Evolutionary conservation across 169 alveolate genomes (phyloP), one percentile per base, ranked within the genome.

Genomic region (Cystoisospora suis): DNA sequence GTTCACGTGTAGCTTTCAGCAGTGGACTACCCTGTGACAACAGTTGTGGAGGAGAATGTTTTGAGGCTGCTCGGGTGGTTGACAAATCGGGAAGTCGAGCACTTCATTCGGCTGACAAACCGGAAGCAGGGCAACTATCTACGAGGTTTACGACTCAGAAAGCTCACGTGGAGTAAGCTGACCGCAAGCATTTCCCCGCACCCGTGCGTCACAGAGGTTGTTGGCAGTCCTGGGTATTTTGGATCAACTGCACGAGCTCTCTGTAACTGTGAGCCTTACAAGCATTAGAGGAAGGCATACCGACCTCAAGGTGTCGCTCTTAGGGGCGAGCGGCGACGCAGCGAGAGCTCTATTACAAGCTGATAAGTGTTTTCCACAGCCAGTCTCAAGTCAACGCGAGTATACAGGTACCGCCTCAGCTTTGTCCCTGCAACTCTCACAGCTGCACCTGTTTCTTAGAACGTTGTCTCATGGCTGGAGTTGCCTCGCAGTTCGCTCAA

Each of bases 331-430:
- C 83, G 29, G 79, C 93, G 27, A 75, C 89, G 27, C 89, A 79
- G 58, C 80, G 93, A 53, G 90, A 81, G 72, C n/a, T 90, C 32
- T 90, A 56, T 32, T 90, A 90, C 83, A 58, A 47, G 45, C 29
- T 32, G 49, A 47, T 83, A 3, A 86, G 72, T 49, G 34, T 90
- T n/a, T 90, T 90, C 40, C 15, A 36, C 29, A 81, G 40, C 7
- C 93, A 90, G 29, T 42, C 69, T 40, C 93, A 90, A 58, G 58
- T 81, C 27, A 90, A 90, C 87, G n/a, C 23, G 15, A 47, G 27
- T 0, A 32, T 90, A 38, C 79, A 69, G 79, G 93, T 90, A 29
- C 34, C 58, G 38, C 15, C 27, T 4, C 46, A 3, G 32, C 36
- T 32, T 29, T 7, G 59, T 6, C 23, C 0, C 7, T 56, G 1